phyloP scores from a whole-genome alignment of 23 red algal genomes.

The Gracilaria caudata region DNA sequence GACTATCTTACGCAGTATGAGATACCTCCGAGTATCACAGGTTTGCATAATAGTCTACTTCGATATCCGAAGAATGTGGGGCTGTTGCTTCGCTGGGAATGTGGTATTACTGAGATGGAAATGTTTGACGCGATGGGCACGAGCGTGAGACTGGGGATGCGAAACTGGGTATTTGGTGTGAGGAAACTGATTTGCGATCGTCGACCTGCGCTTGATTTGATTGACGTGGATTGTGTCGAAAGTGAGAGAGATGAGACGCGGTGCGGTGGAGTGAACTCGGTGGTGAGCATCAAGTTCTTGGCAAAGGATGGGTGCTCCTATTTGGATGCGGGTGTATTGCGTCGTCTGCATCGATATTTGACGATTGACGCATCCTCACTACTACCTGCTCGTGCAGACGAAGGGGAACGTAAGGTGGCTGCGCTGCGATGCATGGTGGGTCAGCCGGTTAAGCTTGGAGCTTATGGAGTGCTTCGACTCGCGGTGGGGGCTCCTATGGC shows the following conservation, averaged over 20 bases:
- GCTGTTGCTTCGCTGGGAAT: slow-evolving; percentile 77
- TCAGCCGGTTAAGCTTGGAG: slow-evolving; percentile 81
- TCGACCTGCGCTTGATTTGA: slow-evolving; percentile 47
- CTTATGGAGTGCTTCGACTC: slow-evolving; percentile 66
- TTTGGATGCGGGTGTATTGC: slow-evolving; percentile 50
- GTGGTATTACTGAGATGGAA: slow-evolving; percentile 87
- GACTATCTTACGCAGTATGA: slow-evolving; percentile 79
- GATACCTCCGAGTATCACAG: slow-evolving; percentile 33
- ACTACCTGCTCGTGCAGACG: slow-evolving; percentile 32
- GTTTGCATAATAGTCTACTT: slow-evolving; percentile 53
- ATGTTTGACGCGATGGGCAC: slow-evolving; percentile 59
- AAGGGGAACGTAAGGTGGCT: slow-evolving; percentile 43
- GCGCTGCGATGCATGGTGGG: slow-evolving; percentile 74
- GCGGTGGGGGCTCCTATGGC: slow-evolving; percentile 78
- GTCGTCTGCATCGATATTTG: slow-evolving; percentile 60
- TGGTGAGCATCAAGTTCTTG: slow-evolving; percentile 70
- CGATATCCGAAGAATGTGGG: slow-evolving; percentile 63
- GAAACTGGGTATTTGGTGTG: slow-evolving; percentile 44
- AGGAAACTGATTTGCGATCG: slow-evolving; percentile 55
- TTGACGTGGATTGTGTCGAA: slow-evolving; percentile 58
- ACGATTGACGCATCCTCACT: slow-evolving; percentile 57
- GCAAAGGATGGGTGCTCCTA: slow-evolving; percentile 38
- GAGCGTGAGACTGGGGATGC: slow-evolving; percentile 33
- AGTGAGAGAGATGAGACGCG: slow-evolving; percentile 47
- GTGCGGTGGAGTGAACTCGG: slow-evolving; percentile 62